A percentile compares a stretch with the other conserved stretches of the same genome.
phyloP scores from a whole-genome alignment of 768 basidiomycete species.

The Dendrothele bispora region DNA sequence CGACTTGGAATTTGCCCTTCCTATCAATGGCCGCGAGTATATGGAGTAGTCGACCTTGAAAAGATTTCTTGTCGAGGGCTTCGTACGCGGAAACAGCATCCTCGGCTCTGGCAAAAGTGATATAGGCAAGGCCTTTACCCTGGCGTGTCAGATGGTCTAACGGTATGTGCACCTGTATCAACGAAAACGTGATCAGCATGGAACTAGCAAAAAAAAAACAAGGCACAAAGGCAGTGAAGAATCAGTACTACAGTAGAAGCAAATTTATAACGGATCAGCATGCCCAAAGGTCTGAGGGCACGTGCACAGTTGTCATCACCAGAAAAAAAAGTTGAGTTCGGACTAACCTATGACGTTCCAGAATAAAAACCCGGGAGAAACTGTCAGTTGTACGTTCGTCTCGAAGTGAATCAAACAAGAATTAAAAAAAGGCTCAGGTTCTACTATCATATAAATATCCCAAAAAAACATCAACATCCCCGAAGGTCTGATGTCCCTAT shows the following conservation, averaged over 20 bases:
- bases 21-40: slow-evolving; percentile 83
- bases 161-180: slow-evolving; percentile 47
- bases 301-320: slow-evolving; percentile 34
- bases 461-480: slow-evolving; percentile 35
- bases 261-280: slow-evolving; percentile 32
- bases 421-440: slow-evolving; percentile 24
- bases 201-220: neutral
- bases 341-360: slow-evolving; percentile 33
- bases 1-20: slow-evolving; percentile 43
- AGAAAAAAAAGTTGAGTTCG: neutral
- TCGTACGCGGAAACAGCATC: slow-evolving; percentile 68
- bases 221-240: slow-evolving; percentile 12
- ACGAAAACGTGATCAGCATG: slow-evolving; percentile 11
- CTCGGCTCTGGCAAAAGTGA: slow-evolving; percentile 41
- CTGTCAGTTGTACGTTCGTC: neutral
- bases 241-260: neutral
- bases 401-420: neutral
- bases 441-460: slow-evolving; percentile 48
- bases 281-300: slow-evolving; percentile 37
- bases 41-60: slow-evolving; percentile 91
- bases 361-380: too few species aligned
- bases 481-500: slow-evolving; percentile 44
- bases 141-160: slow-evolving; percentile 44
- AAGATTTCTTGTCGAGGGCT: slow-evolving; percentile 76
- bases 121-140: slow-evolving; percentile 52